These are phyloP conservation scores for Kingdonia uniflora DNA, from an alignment of 164 flowering plant species.

Conservation along the genomic window DNA sequence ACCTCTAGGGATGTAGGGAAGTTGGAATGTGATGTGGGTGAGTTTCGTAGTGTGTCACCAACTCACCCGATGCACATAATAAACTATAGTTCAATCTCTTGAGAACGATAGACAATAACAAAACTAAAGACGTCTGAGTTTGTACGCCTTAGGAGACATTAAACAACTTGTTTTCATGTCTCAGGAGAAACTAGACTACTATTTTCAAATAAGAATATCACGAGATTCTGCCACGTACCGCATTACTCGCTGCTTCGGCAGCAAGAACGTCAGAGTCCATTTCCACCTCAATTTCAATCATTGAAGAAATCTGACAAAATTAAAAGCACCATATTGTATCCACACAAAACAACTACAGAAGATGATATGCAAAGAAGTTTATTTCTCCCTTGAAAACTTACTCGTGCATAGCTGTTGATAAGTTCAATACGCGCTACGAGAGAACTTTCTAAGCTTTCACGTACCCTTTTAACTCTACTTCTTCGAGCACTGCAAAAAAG, in stretches of 20 bases:
- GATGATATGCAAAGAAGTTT: not conserved
- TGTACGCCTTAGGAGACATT: too few relatives aligned
- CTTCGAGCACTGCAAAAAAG: slow-evolving; percentile 48
- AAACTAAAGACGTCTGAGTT: too few relatives aligned
- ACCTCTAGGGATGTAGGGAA: too few relatives aligned
- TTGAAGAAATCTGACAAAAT: slow-evolving; percentile 72
- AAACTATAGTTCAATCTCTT: too few relatives aligned
- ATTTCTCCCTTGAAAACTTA: slow-evolving; percentile 20
- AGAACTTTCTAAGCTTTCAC: slow-evolving; percentile 77
- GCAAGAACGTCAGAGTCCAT: slow-evolving; percentile 91
- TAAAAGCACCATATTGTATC: slow-evolving; percentile 4
- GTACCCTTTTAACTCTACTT: slow-evolving; percentile 67
- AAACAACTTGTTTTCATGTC: too few relatives aligned
- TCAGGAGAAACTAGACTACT: too few relatives aligned
- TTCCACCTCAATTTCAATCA: slow-evolving; percentile 98
- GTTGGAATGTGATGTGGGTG: too few relatives aligned
- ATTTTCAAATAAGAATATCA: not conserved
- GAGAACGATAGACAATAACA: too few relatives aligned
- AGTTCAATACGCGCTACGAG: slow-evolving; percentile 64
- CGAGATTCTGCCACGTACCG: slow-evolving; percentile 24
- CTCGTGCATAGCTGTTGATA: slow-evolving; percentile 84
- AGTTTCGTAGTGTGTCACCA: too few relatives aligned
- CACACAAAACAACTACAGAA: not conserved
- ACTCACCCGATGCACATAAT: too few relatives aligned
- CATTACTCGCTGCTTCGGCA: slow-evolving; percentile 83